These are phyloP conservation scores for Exophiala oligosperma DNA, from an alignment of 2,329 filamentous ascomycete species.

Conservation along the genomic window DNA sequence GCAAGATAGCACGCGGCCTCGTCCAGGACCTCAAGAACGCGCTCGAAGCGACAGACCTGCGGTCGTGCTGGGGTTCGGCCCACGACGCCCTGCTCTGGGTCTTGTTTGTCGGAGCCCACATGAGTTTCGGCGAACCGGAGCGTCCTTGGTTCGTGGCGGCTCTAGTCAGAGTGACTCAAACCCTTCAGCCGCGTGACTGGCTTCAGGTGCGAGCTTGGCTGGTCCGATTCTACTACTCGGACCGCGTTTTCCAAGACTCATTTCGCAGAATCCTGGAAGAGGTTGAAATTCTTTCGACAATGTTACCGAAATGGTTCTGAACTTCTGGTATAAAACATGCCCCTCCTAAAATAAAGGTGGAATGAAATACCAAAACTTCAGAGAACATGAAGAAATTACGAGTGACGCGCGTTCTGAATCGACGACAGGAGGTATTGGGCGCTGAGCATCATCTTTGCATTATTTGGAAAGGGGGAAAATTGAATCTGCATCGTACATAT, in stretches of 20 bases:
- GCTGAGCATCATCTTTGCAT: no score
- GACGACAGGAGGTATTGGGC: no score
- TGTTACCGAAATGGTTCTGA: background rate
- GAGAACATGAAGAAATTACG: no score
- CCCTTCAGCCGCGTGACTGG: background rate
- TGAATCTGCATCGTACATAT: no score
- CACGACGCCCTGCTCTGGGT: background rate
- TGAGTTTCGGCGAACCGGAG: background rate
- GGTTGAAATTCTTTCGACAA: background rate
- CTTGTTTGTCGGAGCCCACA: background rate
- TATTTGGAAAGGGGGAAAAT: no score
- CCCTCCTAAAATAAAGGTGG: no score
- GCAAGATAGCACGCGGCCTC: background rate
- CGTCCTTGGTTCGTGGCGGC: background rate
- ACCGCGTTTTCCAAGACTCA: background rate
- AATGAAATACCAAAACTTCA: no score
- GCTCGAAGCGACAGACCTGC: background rate
- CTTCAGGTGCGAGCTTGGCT: background rate
- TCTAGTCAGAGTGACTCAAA: background rate
- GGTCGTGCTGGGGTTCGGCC: background rate
- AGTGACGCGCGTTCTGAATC: no score
- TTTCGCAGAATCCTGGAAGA: background rate
- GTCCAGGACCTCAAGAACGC: background rate
- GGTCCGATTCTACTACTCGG: background rate
- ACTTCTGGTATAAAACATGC: no score